phyloP scores from a whole-genome alignment of 1,284 basidiomycete genomes.

The Tilletiopsis washingtonensis region DNA sequence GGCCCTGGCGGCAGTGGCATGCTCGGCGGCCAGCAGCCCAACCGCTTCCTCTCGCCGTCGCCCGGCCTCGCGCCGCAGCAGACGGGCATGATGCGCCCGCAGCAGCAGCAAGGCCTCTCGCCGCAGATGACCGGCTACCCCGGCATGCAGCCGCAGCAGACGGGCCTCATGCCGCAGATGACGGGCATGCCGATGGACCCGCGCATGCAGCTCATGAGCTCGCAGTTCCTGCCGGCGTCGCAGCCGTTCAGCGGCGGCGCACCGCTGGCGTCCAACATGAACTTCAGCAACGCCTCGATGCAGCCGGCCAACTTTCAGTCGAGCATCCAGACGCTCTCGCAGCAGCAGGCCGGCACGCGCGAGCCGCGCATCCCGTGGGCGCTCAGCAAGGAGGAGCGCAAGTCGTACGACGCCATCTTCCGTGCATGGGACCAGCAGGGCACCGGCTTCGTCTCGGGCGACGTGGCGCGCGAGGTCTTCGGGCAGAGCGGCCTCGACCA shows the following conservation, averaged over 20 bases:
- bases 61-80: slow-evolving; percentile 17
- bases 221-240: slow-evolving; percentile 44
- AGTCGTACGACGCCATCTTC: slow-evolving; percentile 94
- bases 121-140: slow-evolving; percentile 29
- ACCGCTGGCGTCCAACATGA: slow-evolving; percentile 41
- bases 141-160: slow-evolving; percentile 34
- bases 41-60: slow-evolving; percentile 4
- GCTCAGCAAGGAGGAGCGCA: slow-evolving; percentile 82
- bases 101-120: too few species aligned
- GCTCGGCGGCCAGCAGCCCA: not conserved
- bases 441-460: slow-evolving; percentile 79
- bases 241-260: slow-evolving; percentile 40
- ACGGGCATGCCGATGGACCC: slow-evolving; percentile 46
- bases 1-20: slow-evolving; percentile 3
- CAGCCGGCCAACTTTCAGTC: slow-evolving; percentile 44
- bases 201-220: slow-evolving; percentile 44
- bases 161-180: slow-evolving; percentile 44
- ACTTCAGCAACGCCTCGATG: slow-evolving; percentile 41
- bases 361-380: slow-evolving; percentile 80
- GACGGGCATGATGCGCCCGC: slow-evolving; percentile 38
- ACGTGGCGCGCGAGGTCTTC: slow-evolving; percentile 85
- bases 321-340: slow-evolving; percentile 45
- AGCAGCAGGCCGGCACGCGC: slow-evolving; percentile 62
- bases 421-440: slow-evolving; percentile 81
- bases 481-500: slow-evolving; percentile 82